phyloP scores from a whole-genome alignment of 2,329 filamentous ascomycete species.

The Orbilia brochopaga region DNA sequence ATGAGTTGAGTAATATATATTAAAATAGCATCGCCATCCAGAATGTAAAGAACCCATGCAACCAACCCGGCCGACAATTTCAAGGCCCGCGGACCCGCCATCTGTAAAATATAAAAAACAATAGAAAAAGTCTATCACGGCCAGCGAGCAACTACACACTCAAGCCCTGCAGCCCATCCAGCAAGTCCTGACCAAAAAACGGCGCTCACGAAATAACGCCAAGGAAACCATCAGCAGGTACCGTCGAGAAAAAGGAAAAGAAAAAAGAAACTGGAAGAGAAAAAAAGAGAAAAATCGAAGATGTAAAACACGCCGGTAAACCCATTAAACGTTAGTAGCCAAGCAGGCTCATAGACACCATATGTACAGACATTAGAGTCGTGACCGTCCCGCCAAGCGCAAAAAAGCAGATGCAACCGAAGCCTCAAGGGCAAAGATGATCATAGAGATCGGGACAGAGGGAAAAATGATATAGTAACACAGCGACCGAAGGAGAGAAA shows the following conservation, averaged over 20 bases:
- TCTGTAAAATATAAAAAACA: too few species aligned
- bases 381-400: neutral
- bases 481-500: constrained; percentile 7
- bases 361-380: constrained; percentile 25
- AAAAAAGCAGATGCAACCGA: neutral
- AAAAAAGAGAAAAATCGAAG: neutral
- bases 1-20: constrained; percentile 5
- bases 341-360: constrained; percentile 15
- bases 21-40: neutral
- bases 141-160: too few species aligned
- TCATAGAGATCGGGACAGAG: neutral
- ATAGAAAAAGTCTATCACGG: too few species aligned
- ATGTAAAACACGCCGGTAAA: neutral
- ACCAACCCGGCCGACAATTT: neutral
- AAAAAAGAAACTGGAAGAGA: neutral
- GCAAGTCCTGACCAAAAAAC: too few species aligned
- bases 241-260: neutral
- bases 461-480: constrained; percentile 14
- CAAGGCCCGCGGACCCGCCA: neutral
- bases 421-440: neutral
- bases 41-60: neutral
- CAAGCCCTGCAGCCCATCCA: too few species aligned
- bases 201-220: too few species aligned
- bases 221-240: neutral
- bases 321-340: neutral